phyloP scores from a whole-genome alignment of 2,329 filamentous ascomycete species.

The Juglanconis sp. region DNA sequence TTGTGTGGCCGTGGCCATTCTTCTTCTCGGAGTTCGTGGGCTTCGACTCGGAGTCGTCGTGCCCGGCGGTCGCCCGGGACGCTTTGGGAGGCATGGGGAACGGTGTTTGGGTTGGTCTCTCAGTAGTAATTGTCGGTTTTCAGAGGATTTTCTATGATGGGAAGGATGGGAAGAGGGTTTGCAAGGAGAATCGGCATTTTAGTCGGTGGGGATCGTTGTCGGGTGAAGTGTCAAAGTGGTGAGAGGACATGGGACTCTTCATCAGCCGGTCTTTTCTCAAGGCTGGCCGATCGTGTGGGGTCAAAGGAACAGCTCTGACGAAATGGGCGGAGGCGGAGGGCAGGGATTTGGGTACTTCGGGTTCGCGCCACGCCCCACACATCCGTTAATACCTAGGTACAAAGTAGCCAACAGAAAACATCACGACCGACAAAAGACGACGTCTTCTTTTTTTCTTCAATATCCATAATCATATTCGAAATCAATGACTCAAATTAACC shows the following conservation, averaged over 20 bases:
- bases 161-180: background rate
- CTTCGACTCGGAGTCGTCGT: constrained; percentile 45
- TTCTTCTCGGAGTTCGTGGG: constrained; percentile 42
- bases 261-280: background rate
- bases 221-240: background rate
- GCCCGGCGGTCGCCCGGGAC: constrained; percentile 33
- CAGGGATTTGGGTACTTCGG: background rate
- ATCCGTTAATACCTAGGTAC: background rate
- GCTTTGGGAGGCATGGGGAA: constrained; percentile 31
- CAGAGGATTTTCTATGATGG: background rate
- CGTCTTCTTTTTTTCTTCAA: background rate
- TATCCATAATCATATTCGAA: too few relatives aligned
- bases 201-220: background rate
- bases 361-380: background rate
- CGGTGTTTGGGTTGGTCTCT: background rate
- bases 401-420: background rate
- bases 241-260: background rate
- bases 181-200: background rate
- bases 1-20: constrained; percentile 36
- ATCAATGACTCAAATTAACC: too few relatives aligned
- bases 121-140: background rate
- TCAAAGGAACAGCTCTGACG: background rate
- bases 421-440: background rate
- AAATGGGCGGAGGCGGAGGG: background rate
- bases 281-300: constrained; percentile 1